Evolutionary conservation across 2,329 filamentous ascomycete genomes (phyloP), one percentile per base, ranked within the genome.

Genomic region (Rhynchosporium graminicola): DNA sequence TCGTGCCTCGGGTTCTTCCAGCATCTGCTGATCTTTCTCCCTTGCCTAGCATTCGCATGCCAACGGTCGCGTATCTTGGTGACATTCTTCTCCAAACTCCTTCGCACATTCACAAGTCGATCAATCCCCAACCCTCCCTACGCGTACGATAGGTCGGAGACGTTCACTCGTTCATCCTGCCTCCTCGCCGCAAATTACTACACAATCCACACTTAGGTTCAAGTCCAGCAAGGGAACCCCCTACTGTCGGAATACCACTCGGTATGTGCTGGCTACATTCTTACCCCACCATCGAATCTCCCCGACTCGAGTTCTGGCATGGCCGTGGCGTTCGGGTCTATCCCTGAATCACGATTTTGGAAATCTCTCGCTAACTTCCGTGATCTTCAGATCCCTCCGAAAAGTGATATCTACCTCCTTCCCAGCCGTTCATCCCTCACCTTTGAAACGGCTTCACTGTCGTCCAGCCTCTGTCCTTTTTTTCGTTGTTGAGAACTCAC

Each of bases 91-190:
- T 33, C 43, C 43, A 29, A 63, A 61, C 48, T 57, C 50, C 61
- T 62, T 56, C 33, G 31, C 48, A 29, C 31, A 29, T 31, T 29
- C 50, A 61, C 64, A 51, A 58, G 61, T 65, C 68, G 65, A 65
- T 70, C 65, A 68, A 61, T 59, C 57, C 50, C 46, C 62, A 61
- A 46, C 59, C 59, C 64, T 63, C 59, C 63, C 57, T 52, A 62
- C 56, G 65, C 57, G 65, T 57, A 48, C 64, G 65, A 63, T 65
- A 71, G 69, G 71, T 68, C 68, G 73, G 73, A 75, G 71, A 73
- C 73, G 73, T 75, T 75, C 68, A 73, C 72, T 75, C 73, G 73
- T 74, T 73, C 69, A 74, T 75, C 73, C 71, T 59, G 61, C 69
- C 71, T 67, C 62, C 43, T 67, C 20, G 20, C 20, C 65, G 62